Base-by-base conservation (phyloP, 75 land plant genomes). In the Ceratopteris richardii region DNA sequence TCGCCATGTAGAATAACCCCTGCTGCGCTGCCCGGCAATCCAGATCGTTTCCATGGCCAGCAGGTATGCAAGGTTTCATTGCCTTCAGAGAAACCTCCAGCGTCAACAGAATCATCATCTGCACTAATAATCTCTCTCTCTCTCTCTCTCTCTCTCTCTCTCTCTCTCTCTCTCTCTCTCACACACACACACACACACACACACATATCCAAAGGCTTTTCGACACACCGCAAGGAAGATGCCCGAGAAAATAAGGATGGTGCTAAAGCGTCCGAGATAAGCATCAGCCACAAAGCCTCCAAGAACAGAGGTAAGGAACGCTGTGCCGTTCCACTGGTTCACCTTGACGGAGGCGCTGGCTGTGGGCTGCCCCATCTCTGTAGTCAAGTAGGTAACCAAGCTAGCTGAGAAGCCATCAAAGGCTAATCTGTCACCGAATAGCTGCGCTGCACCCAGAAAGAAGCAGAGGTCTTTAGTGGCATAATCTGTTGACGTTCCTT, bases 261-360 rank as follows among this genome's bases (percentile, higher is more conserved):
- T 90, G 85, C 85, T 80, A 50, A 78, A 90, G 47, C 96, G 66
- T 31, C 96, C 96, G 11, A 86, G 67, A 56, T 83, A 90, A 19
- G 96, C 89, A 73, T 90, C 96, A 17, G 96, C 96, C 0, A 90
- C 51, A 64, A 90, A 90, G 3, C 82, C 96, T 18, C 96, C 96
- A 23, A 86, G 74, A 2, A 90, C 82, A 16, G 96, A 80, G 0
- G 96, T 65, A 27, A 84, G 53, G 78, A 66, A 73, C 29, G 70
- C 68, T n/a, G 87, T 84, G 23, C 87, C 87, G 24, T 64, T 58
- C 72, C 73, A 74, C 31, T 70, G 67, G 50, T 73, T 77, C 54
- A 84, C 62, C 30, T 77, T 52, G 27, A 60, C 73, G 27, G 84
- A 60, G 0, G 87, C 81, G 1, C 44, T 43, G 20, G 84, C 74